Conservation (phyloP, 106 monocot species). For the Acorus calamus region DNA sequence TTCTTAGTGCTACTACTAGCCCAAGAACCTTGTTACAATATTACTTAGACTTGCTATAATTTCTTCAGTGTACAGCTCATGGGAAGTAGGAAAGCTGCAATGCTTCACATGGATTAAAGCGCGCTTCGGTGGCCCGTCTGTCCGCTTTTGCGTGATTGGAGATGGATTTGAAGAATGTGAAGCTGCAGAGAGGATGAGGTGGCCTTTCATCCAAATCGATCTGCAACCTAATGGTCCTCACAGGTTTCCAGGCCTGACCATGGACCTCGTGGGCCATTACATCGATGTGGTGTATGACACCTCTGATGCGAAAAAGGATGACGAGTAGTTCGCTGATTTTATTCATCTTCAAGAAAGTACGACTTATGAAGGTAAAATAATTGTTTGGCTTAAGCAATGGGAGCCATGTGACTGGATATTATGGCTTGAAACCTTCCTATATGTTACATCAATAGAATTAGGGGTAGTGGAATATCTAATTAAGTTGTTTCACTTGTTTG, state of each 20-base stretch:
- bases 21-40: neutral
- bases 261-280: conserved; percentile 40
- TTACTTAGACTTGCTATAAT: too few species aligned
- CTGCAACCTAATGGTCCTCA: conserved; percentile 34
- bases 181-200: conserved; percentile 65
- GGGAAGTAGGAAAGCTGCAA: conserved; percentile 82
- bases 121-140: conserved; percentile 34
- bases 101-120: conserved; percentile 83
- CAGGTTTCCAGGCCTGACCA: conserved; percentile 66
- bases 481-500: too few species aligned
- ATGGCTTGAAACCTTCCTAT: too few species aligned
- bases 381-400: too few species aligned
- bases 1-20: too few species aligned
- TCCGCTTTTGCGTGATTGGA: conserved; percentile 83
- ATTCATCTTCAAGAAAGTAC: too few species aligned
- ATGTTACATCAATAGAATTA: too few species aligned
- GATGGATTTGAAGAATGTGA: conserved; percentile 78
- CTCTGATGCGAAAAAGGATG: too few species aligned
- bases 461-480: too few species aligned
- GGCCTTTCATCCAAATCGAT: conserved; percentile 85
- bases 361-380: too few species aligned
- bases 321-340: too few species aligned
- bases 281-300: conserved; percentile 53
- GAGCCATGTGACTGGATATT: too few species aligned
- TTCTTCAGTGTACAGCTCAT: conserved; percentile 74